Evolutionary conservation across 73 alveolate genomes (phyloP), one percentile per base, ranked within the genome.

Genomic region (Stentor roeselii): DNA sequence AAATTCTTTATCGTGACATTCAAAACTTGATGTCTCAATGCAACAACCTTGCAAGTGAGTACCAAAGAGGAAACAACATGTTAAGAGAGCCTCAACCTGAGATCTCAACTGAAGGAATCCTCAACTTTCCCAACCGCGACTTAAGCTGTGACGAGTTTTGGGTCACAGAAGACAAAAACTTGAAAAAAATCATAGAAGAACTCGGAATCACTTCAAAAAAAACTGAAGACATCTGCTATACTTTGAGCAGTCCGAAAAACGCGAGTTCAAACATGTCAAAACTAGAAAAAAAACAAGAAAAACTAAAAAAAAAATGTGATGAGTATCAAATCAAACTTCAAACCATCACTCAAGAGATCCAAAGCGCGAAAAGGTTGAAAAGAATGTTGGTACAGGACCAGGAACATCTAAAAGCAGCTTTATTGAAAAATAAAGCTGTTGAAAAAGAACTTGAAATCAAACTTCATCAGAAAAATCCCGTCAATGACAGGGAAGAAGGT

Each of bases 291-390:
- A 67, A 67, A 67, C n/a, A 21, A 1, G n/a, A 21, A 21, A 67
- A 67, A 67, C 80, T 67, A 21, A 21, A 67, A 1, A 0, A 67
- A 1, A 21, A 67, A 67, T 21, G 80, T 21, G 80, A 67, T 30
- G 80, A 67, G 2, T 67, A 67, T 2, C n/a, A 21, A 1, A 21
- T 67, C 21, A 67, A 67, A 67, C n/a, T 67, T 2, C n/a, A 67
- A 21, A 67, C 80, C 21, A 67, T 67, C 14, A 21, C 80, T 34
- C 80, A 67, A 67, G 80, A 67, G 2, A 32, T 67, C 42, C 80
- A 67, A 67, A 67, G 37, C n/a, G 80, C 80, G 21, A 67, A 67
- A 32, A 67, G 80, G 80, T 32, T 67, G 41, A 21, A 67, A 67
- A 21, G 27, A 21, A 21, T 67, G 1, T 32, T 67, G 11, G 11